A percentile compares a stretch with the other conserved stretches of the same genome.
Evolutionary conservation across 345 rosid genomes (phyloP).

Genomic region (Kandelia obovata): DNA sequence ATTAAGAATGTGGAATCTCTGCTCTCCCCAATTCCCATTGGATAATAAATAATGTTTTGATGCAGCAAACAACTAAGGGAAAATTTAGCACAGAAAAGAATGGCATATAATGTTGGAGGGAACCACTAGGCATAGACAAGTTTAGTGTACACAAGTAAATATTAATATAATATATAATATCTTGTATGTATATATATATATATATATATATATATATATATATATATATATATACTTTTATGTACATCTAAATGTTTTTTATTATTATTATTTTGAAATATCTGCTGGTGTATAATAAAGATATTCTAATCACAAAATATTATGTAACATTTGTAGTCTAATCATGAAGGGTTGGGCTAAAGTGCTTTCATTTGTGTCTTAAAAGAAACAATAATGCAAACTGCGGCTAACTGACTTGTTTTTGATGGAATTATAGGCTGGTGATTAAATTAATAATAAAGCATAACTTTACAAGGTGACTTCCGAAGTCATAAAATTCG

Average conservation of each 20-base stretch:
- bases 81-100: slow-evolving; percentile 21
- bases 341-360: background rate
- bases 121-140: too few species aligned
- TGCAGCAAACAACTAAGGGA: slow-evolving; percentile 17
- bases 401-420: background rate
- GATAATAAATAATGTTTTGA: slow-evolving; percentile 15
- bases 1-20: slow-evolving; percentile 65
- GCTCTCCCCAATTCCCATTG: slow-evolving; percentile 57
- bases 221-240: too few species aligned
- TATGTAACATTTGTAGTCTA: background rate
- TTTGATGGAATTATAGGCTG: too few species aligned
- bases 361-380: slow-evolving; percentile 12
- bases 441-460: too few species aligned
- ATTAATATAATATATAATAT: too few species aligned
- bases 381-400: background rate
- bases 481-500: slow-evolving; percentile 50
- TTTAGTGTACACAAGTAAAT: too few species aligned
- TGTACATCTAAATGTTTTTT: too few species aligned
- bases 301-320: background rate
- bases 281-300: slow-evolving; percentile 10
- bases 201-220: too few species aligned
- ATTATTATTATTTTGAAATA: slow-evolving; percentile 25
- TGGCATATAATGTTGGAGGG: background rate
- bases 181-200: too few species aligned
- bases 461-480: slow-evolving; percentile 5